Conservation (phyloP, 352 stramenopile species). For the Globisporangium irregulare region DNA sequence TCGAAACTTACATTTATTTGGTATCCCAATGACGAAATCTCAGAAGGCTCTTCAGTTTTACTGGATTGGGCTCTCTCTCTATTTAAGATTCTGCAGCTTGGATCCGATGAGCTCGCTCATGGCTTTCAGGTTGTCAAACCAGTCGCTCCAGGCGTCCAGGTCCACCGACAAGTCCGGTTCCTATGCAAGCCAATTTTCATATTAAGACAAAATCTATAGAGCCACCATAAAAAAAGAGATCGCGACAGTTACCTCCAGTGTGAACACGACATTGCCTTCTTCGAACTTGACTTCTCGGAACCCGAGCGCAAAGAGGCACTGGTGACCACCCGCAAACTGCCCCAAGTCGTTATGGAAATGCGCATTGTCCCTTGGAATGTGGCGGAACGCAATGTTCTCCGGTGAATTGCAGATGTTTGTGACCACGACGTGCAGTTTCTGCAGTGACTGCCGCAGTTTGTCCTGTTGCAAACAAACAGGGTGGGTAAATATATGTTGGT, state of each 20-base stretch:
- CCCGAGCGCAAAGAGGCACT: conserved; percentile 66
- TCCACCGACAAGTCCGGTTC: conserved; percentile 73
- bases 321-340: conserved; percentile 52
- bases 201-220: neutral
- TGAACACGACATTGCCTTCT: conserved; percentile 45
- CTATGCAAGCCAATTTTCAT: conserved; percentile 21
- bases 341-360: conserved; percentile 71
- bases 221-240: neutral
- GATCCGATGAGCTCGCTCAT: conserved; percentile 49
- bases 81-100: conserved; percentile 22
- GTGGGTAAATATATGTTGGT: neutral
- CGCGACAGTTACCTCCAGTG: conserved; percentile 48
- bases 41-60: neutral
- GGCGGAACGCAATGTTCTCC: conserved; percentile 65
- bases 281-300: conserved; percentile 63
- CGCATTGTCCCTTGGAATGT: conserved; percentile 70
- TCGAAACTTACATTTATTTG: neutral
- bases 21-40: neutral
- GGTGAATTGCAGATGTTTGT: conserved; percentile 67
- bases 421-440: conserved; percentile 54
- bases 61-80: neutral
- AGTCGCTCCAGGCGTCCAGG: conserved; percentile 75
- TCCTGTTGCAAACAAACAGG: conserved; percentile 15
- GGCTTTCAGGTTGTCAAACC: conserved; percentile 75
- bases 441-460: conserved; percentile 32